Percentiles rank a stretch among this genome's conserved stretches.
These are phyloP conservation scores for Biscutella laevigata DNA, from an alignment of 441 rosid species.

Conservation along the genomic window DNA sequence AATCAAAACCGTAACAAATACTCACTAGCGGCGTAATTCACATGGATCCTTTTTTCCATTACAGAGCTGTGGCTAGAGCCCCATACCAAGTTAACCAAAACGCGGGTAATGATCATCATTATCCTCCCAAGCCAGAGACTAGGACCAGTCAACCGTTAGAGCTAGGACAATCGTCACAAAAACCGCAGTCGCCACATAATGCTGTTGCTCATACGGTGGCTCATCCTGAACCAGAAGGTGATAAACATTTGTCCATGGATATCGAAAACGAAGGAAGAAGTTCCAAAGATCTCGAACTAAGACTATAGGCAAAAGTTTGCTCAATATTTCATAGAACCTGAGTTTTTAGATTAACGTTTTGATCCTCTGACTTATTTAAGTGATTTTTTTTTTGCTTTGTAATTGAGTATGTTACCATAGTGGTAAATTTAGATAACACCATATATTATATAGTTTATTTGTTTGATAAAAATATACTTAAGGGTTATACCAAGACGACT, in stretches of 20 bases:
- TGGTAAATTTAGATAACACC: not conserved
- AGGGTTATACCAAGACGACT: not conserved
- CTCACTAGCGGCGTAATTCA: no score
- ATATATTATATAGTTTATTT: no score
- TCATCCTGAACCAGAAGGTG: constrained; percentile 3
- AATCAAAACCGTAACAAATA: no score
- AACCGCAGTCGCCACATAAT: constrained; percentile 13
- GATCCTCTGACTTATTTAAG: not conserved
- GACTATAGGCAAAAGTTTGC: constrained; percentile 27
- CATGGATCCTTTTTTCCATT: not conserved
- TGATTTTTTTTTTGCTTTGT: constrained; percentile 1
- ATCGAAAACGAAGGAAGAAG: constrained; percentile 26
- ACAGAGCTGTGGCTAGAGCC: constrained; percentile 51
- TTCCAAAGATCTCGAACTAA: constrained; percentile 48
- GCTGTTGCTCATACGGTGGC: constrained; percentile 23
- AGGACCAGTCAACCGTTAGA: constrained; percentile 9
- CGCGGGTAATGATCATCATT: constrained; percentile 4
- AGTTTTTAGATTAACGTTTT: constrained; percentile 2
- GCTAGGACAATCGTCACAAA: constrained; percentile 23
- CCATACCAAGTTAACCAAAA: constrained; percentile 48
- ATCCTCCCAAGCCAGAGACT: constrained; percentile 22
- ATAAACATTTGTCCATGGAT: constrained; percentile 12
- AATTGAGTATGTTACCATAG: not conserved
- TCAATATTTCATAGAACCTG: not conserved
- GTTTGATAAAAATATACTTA: not conserved